phyloP scores from a whole-genome alignment of 441 rosid species.

The Melastoma candidum region DNA sequence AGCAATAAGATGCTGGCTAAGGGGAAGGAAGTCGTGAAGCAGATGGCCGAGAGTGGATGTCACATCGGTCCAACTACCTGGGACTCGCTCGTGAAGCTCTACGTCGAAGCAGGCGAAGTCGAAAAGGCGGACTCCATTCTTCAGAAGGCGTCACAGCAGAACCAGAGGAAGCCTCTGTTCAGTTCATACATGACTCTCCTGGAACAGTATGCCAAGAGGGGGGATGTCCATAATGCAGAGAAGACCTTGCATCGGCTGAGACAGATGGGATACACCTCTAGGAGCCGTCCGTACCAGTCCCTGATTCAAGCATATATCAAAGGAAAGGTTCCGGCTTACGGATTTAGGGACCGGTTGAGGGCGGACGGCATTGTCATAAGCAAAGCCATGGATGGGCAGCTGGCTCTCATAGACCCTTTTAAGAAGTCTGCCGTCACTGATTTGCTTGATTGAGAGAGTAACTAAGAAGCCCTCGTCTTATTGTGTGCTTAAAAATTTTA shows the following conservation, averaged over 20 bases:
- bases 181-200: slow-evolving; percentile 14
- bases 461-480: too few species aligned
- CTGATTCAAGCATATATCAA: slow-evolving; percentile 19
- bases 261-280: slow-evolving; percentile 8
- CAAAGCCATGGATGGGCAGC: slow-evolving; percentile 5
- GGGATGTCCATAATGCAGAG: slow-evolving; percentile 22
- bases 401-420: slow-evolving; percentile 10
- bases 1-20: slow-evolving; percentile 14
- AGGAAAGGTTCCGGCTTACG: slow-evolving; percentile 17
- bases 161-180: slow-evolving; percentile 9
- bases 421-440: slow-evolving; percentile 11
- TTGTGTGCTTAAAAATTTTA: too few species aligned
- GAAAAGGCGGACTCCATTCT: slow-evolving; percentile 15
- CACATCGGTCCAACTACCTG: slow-evolving; percentile 7
- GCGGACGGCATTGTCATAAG: slow-evolving; percentile 7
- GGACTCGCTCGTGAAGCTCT: slow-evolving; percentile 19
- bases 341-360: slow-evolving; percentile 13
- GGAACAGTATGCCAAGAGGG: slow-evolving; percentile 18
- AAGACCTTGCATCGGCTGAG: slow-evolving; percentile 14
- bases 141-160: slow-evolving; percentile 4
- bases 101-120: slow-evolving; percentile 19
- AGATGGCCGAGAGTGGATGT: slow-evolving; percentile 16
- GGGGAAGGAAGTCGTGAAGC: slow-evolving; percentile 21
- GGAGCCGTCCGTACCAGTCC: slow-evolving; percentile 8
- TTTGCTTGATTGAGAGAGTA: slow-evolving; percentile 10